Evolutionary conservation across 768 basidiomycete species (phyloP).

Genomic region (Mrakia hoshinonis): DNA sequence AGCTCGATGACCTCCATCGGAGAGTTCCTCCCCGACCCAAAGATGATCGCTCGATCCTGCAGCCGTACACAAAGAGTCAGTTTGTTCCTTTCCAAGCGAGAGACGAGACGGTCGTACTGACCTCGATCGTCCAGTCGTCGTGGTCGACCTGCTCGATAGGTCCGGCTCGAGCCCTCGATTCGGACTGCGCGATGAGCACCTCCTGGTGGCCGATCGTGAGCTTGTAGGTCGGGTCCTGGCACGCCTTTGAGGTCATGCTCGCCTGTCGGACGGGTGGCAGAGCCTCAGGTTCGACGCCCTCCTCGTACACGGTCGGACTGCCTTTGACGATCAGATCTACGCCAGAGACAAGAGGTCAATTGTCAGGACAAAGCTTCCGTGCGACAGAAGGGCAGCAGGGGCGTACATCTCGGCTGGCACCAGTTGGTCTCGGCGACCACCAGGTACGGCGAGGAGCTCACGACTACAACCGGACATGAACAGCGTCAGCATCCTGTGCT

Average conservation of each 20-base stretch:
- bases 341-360: too few relatives aligned
- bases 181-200: background rate
- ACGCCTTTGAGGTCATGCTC: background rate
- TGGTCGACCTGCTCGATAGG: background rate
- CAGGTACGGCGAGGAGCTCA: constrained; percentile 45
- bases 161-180: background rate
- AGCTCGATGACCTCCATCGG: background rate
- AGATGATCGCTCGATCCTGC: constrained; percentile 1
- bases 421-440: constrained; percentile 59
- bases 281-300: background rate
- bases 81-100: background rate
- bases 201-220: background rate
- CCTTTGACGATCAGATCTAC: background rate
- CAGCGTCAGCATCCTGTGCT: background rate
- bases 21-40: background rate
- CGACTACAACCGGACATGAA: background rate
- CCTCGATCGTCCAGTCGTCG: background rate
- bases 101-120: background rate
- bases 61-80: background rate
- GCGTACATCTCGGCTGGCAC: constrained; percentile 42
- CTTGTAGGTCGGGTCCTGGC: background rate
- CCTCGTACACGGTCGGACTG: background rate
- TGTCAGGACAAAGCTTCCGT: too few relatives aligned
- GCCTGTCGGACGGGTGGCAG: background rate
- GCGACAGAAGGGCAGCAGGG: too few relatives aligned